Percentiles rank a stretch among this genome's conserved stretches.
Evolutionary conservation across 176 grass and related monocot genomes (phyloP).

Genomic region (Areca catechu): DNA sequence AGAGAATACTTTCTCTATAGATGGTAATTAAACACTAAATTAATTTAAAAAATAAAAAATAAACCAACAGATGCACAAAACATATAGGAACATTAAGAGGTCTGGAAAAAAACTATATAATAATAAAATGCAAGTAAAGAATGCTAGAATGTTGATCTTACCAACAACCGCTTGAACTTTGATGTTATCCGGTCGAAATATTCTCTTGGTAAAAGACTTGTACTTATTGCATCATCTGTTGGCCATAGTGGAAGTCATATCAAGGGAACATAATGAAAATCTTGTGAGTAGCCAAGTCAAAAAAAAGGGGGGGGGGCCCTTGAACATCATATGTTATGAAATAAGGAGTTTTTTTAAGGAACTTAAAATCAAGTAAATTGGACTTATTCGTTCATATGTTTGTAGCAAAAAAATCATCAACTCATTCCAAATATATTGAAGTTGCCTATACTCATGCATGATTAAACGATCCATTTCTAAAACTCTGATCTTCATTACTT

Average conservation of each 20-base stretch:
- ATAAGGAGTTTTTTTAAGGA: too few relatives aligned
- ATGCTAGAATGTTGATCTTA: constrained; percentile 25
- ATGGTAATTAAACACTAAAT: too few relatives aligned
- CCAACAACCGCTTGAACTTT: constrained; percentile 56
- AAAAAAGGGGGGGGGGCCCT: neutral
- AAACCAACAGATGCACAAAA: neutral
- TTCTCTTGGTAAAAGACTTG: constrained; percentile 45
- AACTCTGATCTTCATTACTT: too few relatives aligned
- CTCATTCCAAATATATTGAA: too few relatives aligned
- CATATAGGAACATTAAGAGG: neutral
- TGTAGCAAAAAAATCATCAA: too few relatives aligned
- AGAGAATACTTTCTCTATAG: too few relatives aligned
- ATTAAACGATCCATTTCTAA: too few relatives aligned
- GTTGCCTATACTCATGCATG: too few relatives aligned
- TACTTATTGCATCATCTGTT: constrained; percentile 32
- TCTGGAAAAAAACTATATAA: neutral
- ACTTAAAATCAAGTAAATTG: too few relatives aligned
- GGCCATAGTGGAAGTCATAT: constrained; percentile 19
- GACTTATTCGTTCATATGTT: too few relatives aligned
- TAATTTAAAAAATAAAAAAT: neutral
- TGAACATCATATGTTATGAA: neutral
- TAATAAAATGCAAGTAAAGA: neutral
- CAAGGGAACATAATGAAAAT: neutral
- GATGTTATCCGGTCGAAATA: constrained; percentile 35
- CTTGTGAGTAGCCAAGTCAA: neutral